Conservation (phyloP, 1,284 basidiomycete species). For the Cystobasidiaceae sp. region DNA sequence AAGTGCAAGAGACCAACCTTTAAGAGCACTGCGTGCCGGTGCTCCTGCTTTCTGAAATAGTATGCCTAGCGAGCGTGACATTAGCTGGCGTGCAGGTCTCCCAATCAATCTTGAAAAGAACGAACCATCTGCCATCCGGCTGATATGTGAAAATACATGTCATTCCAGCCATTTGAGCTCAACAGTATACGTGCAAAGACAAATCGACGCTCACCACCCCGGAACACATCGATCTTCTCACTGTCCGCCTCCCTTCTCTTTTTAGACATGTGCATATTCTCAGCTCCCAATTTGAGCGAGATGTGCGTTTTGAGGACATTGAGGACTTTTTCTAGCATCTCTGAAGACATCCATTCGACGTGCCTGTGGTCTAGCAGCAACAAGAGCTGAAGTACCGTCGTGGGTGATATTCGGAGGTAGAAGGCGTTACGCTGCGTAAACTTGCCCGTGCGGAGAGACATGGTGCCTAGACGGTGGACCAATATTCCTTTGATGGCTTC, state of each 20-base stretch:
- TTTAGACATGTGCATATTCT: conserved; percentile 34
- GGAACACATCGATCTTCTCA: conserved; percentile 47
- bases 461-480: too few species aligned
- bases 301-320: conserved; percentile 43
- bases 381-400: conserved; percentile 46
- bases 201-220: conserved; percentile 39
- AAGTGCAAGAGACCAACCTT: conserved; percentile 38
- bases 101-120: neutral
- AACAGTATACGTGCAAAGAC: too few species aligned
- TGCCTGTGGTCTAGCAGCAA: conserved; percentile 48
- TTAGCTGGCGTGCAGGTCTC: neutral
- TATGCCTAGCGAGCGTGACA: conserved; percentile 46
- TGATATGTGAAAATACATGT: too few species aligned
- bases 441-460: conserved; percentile 9
- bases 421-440: conserved; percentile 28
- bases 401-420: conserved; percentile 47
- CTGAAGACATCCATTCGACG: conserved; percentile 47
- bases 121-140: conserved; percentile 30
- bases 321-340: conserved; percentile 41
- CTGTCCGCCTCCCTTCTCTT: conserved; percentile 31
- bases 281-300: conserved; percentile 44
- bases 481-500: too few species aligned
- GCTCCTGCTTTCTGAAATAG: conserved; percentile 46
- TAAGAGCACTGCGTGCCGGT: conserved; percentile 47
- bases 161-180: too few species aligned